A percentile compares a stretch with the other conserved stretches of the same genome.
phyloP scores from a whole-genome alignment of 768 basidiomycete genomes.

The Tulasnella sp. region DNA sequence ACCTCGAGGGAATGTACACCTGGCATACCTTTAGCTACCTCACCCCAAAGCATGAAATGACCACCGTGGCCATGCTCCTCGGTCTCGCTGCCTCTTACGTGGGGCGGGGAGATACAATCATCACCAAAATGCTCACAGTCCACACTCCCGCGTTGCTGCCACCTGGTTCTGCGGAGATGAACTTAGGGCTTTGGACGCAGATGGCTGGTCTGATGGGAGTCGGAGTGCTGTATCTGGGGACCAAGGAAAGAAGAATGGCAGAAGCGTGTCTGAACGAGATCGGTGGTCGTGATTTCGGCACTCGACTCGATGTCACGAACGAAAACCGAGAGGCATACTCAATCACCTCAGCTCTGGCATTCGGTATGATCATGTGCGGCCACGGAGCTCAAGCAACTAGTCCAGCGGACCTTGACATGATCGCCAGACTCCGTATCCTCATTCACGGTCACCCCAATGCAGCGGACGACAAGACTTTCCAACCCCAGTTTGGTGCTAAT shows the following conservation, averaged over 20 bases:
- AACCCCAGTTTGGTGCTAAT: conserved; percentile 70
- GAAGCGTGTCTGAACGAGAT: conserved; percentile 88
- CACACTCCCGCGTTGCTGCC: conserved; percentile 93
- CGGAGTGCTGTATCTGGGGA: conserved; percentile 86
- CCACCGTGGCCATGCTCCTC: conserved; percentile 87
- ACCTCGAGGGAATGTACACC: conserved; percentile 81
- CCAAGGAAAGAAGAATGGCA: conserved; percentile 83
- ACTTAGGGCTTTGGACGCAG: conserved; percentile 85
- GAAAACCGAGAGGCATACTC: conserved; percentile 93
- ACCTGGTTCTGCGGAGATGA: conserved; percentile 78
- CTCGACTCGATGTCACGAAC: conserved; percentile 66
- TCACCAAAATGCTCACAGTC: conserved; percentile 87
- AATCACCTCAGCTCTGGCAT: conserved; percentile 79
- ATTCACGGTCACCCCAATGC: conserved; percentile 64
- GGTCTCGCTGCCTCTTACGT: conserved; percentile 90
- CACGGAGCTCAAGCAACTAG: conserved; percentile 61
- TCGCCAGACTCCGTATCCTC: conserved; percentile 66
- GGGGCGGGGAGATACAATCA: conserved; percentile 77
- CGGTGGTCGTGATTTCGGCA: conserved; percentile 44
- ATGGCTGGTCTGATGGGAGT: conserved; percentile 83
- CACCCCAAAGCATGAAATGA: conserved; percentile 93
- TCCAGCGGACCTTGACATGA: conserved; percentile 68
- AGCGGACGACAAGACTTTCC: conserved; percentile 38
- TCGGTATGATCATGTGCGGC: conserved; percentile 96
- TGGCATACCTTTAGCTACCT: conserved; percentile 96